Evolutionary conservation across 1,284 basidiomycete species (phyloP), one percentile per base, ranked within the genome.

Genomic region (Heterobasidion occidentale): DNA sequence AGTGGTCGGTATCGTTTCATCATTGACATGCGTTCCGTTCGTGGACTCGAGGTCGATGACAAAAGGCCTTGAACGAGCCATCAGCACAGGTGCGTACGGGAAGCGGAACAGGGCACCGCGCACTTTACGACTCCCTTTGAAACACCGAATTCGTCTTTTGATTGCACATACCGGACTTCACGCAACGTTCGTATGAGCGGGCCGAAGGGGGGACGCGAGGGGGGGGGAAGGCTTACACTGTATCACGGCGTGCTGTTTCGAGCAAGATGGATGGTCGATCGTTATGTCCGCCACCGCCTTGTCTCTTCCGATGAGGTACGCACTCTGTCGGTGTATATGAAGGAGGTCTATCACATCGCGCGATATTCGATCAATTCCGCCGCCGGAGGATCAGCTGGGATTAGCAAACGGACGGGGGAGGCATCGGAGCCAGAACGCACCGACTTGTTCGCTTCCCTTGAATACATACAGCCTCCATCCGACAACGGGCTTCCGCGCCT

Each of bases 381-480:
- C 27, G 27, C 27, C 27, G 27, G 27, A 27, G 27, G 27, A 27
- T 27, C 27, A 27, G 27, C 27, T 27, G 4, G 27, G 27, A 27
- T 27, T 27, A 27, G 27, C 27, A 27, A 33, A 54, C 36, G 34
- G 54, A 33, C 36, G 20, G 27, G 52, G 19, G 15, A 20, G 27
- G 27, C 27, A 27, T 27, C 27, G 27, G 27, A 27, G 27, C 27
- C 27, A 27, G 27, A 4, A 77, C 90, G 71, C 67, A 95, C 95
- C 94, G 54, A 89, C 78, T 78, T 98, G 92, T 63, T 97, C 92
- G 54, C 81, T 83, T 20, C 91, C 94, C 70, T 98, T 98, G 79
- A 98, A 99, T 45, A 98, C 94, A 68, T 98, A 99, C 60, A 99
- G 67, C 65, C 97, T 79, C 97, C 97, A 99, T 20, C 89, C 90